phyloP scores from a whole-genome alignment of 2,329 filamentous ascomycete genomes.

The Aureobasidium sp. region DNA sequence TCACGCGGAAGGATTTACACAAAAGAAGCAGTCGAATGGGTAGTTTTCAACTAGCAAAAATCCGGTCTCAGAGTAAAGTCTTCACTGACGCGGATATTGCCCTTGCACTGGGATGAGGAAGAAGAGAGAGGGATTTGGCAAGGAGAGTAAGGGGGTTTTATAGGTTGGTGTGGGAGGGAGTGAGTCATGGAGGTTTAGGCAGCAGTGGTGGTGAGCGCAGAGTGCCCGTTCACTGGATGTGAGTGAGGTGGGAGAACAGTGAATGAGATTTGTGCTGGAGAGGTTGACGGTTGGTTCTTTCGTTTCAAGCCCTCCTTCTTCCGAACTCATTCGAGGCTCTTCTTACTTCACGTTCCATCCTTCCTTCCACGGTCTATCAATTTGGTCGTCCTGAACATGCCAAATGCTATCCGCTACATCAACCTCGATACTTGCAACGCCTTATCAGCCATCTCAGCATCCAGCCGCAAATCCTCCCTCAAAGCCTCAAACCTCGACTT shows the following conservation, averaged over 20 bases:
- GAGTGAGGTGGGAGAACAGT: not conserved
- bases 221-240: too few relatives aligned
- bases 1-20: not conserved
- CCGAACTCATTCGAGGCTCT: too few relatives aligned
- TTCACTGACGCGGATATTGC: not conserved
- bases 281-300: too few relatives aligned
- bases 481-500: not conserved
- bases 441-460: not conserved
- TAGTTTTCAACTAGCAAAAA: constrained; percentile 4
- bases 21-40: not conserved
- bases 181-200: not conserved
- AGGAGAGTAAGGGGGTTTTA: too few relatives aligned
- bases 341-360: too few relatives aligned
- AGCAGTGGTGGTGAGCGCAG: not conserved
- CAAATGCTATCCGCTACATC: too few relatives aligned
- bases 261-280: too few relatives aligned
- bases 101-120: not conserved
- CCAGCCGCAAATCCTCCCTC: not conserved
- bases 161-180: not conserved
- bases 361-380: too few relatives aligned
- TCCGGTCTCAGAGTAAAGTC: not conserved
- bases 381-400: too few relatives aligned
- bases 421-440: not conserved
- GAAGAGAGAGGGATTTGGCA: not conserved
- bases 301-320: too few relatives aligned